Percentiles rank a stretch among this genome's conserved stretches.
phyloP scores from a whole-genome alignment of 495 filamentous ascomycete species.

The Cairneyella variabilis region DNA sequence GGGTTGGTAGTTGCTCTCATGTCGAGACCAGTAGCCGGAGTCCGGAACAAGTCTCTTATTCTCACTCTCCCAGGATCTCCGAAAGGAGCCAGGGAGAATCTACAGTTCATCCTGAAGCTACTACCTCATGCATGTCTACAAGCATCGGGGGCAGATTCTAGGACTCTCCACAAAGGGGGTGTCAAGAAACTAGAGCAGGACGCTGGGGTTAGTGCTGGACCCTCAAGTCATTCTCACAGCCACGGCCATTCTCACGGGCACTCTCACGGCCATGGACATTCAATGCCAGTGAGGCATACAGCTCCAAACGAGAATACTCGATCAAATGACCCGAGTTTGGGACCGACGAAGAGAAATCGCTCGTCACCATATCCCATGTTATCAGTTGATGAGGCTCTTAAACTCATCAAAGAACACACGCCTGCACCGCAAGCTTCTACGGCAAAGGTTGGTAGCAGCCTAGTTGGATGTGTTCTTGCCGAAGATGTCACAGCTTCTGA shows the following conservation, averaged over 20 bases:
- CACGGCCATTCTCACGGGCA: conserved; percentile 40
- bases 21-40: conserved; percentile 89
- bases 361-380: conserved; percentile 92
- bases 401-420: conserved; percentile 66
- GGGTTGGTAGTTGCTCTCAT: conserved; percentile 78
- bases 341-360: conserved; percentile 72
- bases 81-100: conserved; percentile 94
- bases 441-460: conserved; percentile 51
- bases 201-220: conserved; percentile 55
- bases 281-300: conserved; percentile 68
- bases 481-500: conserved; percentile 77
- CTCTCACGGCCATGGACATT: conserved; percentile 57
- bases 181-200: conserved; percentile 80
- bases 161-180: conserved; percentile 75
- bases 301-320: conserved; percentile 50
- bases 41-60: conserved; percentile 78
- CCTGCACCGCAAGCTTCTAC: conserved; percentile 52
- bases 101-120: conserved; percentile 84
- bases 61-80: conserved; percentile 92
- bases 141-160: conserved; percentile 77
- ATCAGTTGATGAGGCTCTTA: conserved; percentile 74
- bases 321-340: conserved; percentile 79
- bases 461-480: conserved; percentile 77
- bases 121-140: conserved; percentile 92
- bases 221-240: conserved; percentile 26